Conservation (phyloP, 2,329 filamentous ascomycete genomes). For the Dothistroma pini region DNA sequence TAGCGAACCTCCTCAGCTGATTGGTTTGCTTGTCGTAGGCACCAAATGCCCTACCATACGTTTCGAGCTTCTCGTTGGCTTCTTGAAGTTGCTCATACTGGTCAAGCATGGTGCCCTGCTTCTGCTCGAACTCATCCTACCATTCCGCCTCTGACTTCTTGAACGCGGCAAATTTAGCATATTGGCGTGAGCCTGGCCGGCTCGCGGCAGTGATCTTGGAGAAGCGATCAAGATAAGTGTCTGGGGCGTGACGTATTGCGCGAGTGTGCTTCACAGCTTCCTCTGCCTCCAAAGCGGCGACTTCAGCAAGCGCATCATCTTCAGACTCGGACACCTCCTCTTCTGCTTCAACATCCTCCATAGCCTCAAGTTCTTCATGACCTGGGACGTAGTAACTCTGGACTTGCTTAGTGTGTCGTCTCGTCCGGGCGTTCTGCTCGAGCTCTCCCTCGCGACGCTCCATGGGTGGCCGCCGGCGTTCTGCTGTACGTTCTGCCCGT, state of each 20-base stretch:
- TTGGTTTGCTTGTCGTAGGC: not conserved
- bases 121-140: not conserved
- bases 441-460: too few relatives aligned
- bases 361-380: too few relatives aligned
- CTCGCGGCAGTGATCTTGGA: not conserved
- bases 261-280: too few relatives aligned
- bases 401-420: too few relatives aligned
- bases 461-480: too few relatives aligned
- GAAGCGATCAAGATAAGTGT: not conserved
- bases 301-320: too few relatives aligned
- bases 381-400: too few relatives aligned
- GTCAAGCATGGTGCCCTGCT: not conserved
- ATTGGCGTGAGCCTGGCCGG: not conserved
- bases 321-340: too few relatives aligned
- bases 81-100: not conserved
- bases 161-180: not conserved
- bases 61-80: not conserved
- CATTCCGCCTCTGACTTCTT: not conserved
- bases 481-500: too few relatives aligned
- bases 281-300: too few relatives aligned
- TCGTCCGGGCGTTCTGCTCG: too few relatives aligned
- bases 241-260: not conserved
- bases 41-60: not conserved
- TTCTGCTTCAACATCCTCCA: too few relatives aligned
- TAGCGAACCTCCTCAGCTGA: not conserved